Percentiles rank a stretch among this genome's conserved stretches.
Evolutionary conservation across 306 rosid genomes (phyloP).

Genomic region (Castanea crenata): DNA sequence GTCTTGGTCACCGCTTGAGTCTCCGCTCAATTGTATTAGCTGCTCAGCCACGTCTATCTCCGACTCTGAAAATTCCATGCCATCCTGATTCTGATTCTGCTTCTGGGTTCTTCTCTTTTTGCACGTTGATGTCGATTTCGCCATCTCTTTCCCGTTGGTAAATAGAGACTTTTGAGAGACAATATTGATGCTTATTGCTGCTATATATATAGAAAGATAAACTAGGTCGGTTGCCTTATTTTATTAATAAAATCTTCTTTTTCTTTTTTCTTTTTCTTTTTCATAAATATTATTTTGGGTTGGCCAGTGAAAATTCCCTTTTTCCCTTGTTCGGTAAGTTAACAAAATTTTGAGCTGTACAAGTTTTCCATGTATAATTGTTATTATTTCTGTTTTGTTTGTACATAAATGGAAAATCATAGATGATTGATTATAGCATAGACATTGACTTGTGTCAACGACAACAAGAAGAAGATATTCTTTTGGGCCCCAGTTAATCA

Average conservation of each 20-base stretch:
- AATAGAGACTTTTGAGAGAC: not conserved
- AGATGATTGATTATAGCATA: too few relatives aligned
- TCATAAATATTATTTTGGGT: too few relatives aligned
- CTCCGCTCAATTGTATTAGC: conserved; percentile 47
- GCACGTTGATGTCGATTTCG: conserved; percentile 12
- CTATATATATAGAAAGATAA: not conserved
- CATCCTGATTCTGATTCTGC: too few relatives aligned
- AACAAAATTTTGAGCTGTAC: too few relatives aligned
- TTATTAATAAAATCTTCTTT: too few relatives aligned
- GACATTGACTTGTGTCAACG: too few relatives aligned
- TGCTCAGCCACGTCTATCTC: conserved; percentile 45
- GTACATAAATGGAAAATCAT: too few relatives aligned
- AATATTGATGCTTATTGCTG: not conserved
- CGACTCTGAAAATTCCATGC: not conserved
- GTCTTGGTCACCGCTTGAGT: not conserved
- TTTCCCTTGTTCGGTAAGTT: conserved; percentile 1
- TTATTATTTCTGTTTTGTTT: too few relatives aligned
- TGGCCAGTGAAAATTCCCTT: not conserved
- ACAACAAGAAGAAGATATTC: too few relatives aligned
- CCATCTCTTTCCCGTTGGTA: conserved; percentile 8
- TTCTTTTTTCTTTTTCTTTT: too few relatives aligned
- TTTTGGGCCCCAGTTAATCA: too few relatives aligned
- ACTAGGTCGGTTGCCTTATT: not conserved
- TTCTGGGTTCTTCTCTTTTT: conserved; percentile 14
- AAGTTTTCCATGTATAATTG: too few relatives aligned